phyloP scores from a whole-genome alignment of 495 filamentous ascomycete species.

The Penicillium canariense region DNA sequence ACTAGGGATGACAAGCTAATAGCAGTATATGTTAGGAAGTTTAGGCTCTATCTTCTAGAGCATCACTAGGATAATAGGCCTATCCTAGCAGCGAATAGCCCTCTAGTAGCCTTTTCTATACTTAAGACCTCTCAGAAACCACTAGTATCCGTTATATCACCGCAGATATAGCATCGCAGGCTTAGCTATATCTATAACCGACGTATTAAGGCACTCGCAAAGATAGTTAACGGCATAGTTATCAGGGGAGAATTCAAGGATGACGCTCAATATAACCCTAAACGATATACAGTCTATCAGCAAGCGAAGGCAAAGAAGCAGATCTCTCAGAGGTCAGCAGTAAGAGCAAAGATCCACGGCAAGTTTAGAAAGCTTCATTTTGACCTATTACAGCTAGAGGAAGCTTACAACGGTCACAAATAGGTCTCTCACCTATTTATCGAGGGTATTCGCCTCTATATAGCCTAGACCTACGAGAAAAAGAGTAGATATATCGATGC shows the following conservation, averaged over 20 bases:
- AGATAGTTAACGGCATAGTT: not conserved
- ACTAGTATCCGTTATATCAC: no score
- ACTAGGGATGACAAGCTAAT: no score
- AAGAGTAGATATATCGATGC: conserved; percentile 2
- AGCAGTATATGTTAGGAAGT: no score
- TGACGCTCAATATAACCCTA: not conserved
- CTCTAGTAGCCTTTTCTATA: no score
- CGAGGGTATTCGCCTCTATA: conserved; percentile 10
- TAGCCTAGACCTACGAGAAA: not conserved
- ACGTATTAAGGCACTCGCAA: not conserved
- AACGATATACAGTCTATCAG: not conserved
- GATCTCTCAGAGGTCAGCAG: not conserved
- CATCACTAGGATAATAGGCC: no score
- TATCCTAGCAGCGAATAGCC: no score
- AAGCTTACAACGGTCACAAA: not conserved
- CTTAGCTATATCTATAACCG: not conserved
- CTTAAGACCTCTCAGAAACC: no score
- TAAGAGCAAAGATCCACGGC: not conserved
- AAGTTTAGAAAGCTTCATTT: conserved; percentile 1
- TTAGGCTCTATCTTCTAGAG: no score
- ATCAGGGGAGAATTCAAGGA: not conserved
- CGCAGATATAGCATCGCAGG: not conserved
- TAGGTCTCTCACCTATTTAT: conserved; percentile 11
- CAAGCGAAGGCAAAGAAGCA: not conserved
- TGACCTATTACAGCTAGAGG: conserved; percentile 3